Percentiles rank a stretch among this genome's conserved stretches.
Evolutionary conservation across 352 stramenopile species (phyloP).

Genomic region (Globisporangium spiculum): DNA sequence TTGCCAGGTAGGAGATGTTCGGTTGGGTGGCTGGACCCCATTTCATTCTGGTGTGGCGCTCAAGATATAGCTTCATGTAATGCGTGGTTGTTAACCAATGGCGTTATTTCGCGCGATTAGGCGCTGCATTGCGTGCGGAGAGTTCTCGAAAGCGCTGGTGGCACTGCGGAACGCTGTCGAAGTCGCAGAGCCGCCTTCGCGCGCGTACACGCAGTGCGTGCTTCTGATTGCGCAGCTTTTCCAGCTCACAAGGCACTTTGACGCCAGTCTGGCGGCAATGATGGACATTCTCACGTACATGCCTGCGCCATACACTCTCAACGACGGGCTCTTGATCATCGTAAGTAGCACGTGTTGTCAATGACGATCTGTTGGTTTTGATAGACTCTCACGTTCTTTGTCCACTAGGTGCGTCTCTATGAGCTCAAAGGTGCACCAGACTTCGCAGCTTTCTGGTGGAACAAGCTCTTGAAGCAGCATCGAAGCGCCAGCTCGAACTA

Average conservation of each 20-base stretch:
- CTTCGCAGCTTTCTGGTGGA: constrained; percentile 35
- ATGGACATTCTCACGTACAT: constrained; percentile 42
- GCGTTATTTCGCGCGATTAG: constrained; percentile 15
- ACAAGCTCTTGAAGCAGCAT: constrained; percentile 23
- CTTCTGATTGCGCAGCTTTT: constrained; percentile 47
- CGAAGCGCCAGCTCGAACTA: not conserved
- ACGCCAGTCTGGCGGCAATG: constrained; percentile 36
- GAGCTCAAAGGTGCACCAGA: constrained; percentile 21
- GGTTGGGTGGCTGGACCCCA: too few relatives aligned
- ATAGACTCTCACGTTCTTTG: not conserved
- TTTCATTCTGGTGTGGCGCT: too few relatives aligned
- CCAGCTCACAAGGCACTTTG: constrained; percentile 22
- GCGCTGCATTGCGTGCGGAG: constrained; percentile 38
- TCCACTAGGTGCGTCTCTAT: constrained; percentile 33
- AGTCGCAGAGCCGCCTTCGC: constrained; percentile 26
- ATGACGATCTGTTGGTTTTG: not conserved
- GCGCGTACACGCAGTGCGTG: constrained; percentile 28
- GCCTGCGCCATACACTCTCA: constrained; percentile 38
- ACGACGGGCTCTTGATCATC: constrained; percentile 44
- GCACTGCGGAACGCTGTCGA: constrained; percentile 44
- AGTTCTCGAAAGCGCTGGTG: constrained; percentile 37
- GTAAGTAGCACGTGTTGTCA: constrained; percentile 20
- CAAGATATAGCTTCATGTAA: not conserved
- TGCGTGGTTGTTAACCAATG: too few relatives aligned
- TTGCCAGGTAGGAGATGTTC: constrained; percentile 18